phyloP scores from a whole-genome alignment of 2,329 filamentous ascomycete species.

The Leptographium wingfieldii region DNA sequence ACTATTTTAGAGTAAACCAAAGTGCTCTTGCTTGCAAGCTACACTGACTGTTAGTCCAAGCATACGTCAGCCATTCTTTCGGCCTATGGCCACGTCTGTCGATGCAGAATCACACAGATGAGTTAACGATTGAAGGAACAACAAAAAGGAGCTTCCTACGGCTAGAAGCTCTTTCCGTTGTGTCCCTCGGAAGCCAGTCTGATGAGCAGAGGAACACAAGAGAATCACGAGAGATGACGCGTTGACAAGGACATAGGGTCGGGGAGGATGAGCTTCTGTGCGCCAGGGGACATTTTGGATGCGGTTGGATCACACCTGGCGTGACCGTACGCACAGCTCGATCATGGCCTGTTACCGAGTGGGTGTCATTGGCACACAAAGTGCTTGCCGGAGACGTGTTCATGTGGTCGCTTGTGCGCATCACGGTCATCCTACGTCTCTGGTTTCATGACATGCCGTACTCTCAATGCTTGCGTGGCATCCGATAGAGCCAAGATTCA shows the following conservation, averaged over 20 bases:
- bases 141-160: neutral
- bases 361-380: neutral
- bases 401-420: neutral
- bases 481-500: neutral
- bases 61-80: neutral
- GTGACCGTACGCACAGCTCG: neutral
- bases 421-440: neutral
- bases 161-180: neutral
- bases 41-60: neutral
- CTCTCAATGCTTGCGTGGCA: slow-evolving; percentile 5
- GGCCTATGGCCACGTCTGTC: neutral
- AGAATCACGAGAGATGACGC: neutral
- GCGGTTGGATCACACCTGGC: neutral
- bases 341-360: neutral
- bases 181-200: neutral
- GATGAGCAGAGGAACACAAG: neutral
- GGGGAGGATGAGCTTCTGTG: neutral
- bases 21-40: too few relatives aligned
- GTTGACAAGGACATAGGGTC: neutral
- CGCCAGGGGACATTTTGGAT: neutral
- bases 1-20: too few relatives aligned
- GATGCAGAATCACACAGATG: neutral
- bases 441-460: neutral
- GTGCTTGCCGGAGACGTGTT: neutral
- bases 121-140: neutral